Evolutionary conservation across 2,329 filamentous ascomycete species (phyloP), one percentile per base, ranked within the genome.

Genomic region (Hypoxylon sp.): DNA sequence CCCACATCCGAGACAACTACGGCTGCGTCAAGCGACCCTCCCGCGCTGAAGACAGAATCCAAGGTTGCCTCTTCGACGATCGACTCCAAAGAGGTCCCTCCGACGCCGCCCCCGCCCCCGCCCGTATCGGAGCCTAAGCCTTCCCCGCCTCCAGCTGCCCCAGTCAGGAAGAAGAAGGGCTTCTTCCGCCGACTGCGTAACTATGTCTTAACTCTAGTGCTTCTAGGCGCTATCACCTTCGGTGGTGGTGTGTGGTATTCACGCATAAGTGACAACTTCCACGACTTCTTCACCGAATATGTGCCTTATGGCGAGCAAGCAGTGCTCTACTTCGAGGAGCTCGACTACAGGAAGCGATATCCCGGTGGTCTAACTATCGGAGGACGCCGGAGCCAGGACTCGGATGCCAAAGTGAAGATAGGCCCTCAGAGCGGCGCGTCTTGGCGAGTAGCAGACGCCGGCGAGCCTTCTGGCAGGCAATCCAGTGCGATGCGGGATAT

Each of bases 231-330:
- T 4, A 80, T 96, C 45, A 89, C 91, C 38, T 99, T 97, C 74
- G 92, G 87, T 59, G 93, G 93, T 70, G 93, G 95, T 71, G 90
- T 97, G 58, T 97, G 92, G 84, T 96, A 97, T 80, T 95, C 96
- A 58, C 89, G 97, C 70, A 86, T 96, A 79, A 97, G 91, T 76
- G 96, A 99, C 83, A 97, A 93, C 81, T 99, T 98, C 86, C 95
- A 99, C 81, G 96, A 99, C 80, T 96, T 97, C 84, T 99, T 99
- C 82, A 98, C 94, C 74, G 94, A 97, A 81, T 99, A 95, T 79
- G 82, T 99, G 16, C 96, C 96, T 20, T 97, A 92, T 72, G 96
- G 94, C 74, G 96, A 99, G 81, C 93, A 97, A 77, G 91, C 91
- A 16, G 95, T 99, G 46, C 88, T 97, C 24, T 98, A 97, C 81